Base-by-base conservation (phyloP, 306 rosid genomes). In the Acacia crassicarpa region DNA sequence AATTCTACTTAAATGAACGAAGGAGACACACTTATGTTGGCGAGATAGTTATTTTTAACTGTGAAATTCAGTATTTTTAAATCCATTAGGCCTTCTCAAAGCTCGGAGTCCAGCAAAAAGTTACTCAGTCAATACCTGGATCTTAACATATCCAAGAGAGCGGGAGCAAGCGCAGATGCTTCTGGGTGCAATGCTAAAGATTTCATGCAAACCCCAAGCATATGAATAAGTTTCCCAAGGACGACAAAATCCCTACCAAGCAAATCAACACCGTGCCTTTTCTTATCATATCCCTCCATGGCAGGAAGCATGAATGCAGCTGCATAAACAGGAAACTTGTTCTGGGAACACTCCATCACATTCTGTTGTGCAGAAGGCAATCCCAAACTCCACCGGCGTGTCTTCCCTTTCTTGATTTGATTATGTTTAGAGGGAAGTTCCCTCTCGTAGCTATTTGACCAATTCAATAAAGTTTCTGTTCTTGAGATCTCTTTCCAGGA, bases 291-390 rank as follows among this genome's bases (percentile, higher is more conserved):
- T 38, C 98, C 97, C 82, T 92, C 91, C 98, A 95, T 93, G 76
- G 97, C 97, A 68, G 99, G 99, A 72, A 95, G 98, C 96, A 95
- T 93, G 82, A 93, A 93, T n/a, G 96, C 94, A 53, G 99, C 98
- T 27, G 97, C 99, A 83, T 95, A 88, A 83, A 85, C 78, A 23
- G 99, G 99, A 88, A 95, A 95, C 91, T 92, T 95, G 79, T 95
- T 95, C 56, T 85, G 89, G 72, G 98, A 92, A 88, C 75, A 86
- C 82, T 95, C 96, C 78, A 88, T 85, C 83, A 80, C 85, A 82
- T 83, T 87, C 68, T 89, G 85, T 76, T 75, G 89, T 32, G 63
- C 56, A 58, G 80, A 81, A 74, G 79, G 83, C 22, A 95, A 72
- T 85, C 80, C 85, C 61, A 89, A 83, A 82, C 92, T 89, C 99